Conservation (phyloP, 2,329 filamentous ascomycete species). For the Beauveria caledonica region DNA sequence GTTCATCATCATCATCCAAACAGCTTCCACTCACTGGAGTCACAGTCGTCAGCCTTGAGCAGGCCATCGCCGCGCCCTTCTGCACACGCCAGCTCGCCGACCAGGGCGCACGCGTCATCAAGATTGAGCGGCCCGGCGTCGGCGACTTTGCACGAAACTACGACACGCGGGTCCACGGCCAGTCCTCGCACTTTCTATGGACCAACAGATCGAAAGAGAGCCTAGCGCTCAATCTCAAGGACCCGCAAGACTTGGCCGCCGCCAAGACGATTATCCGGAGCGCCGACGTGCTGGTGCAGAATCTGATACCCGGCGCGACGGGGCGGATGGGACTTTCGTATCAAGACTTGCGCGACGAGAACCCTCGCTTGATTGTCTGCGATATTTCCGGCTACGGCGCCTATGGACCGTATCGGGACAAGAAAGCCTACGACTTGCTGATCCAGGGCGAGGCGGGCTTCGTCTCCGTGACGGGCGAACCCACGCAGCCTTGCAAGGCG, state of each 20-base stretch:
- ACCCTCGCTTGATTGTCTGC: constrained; percentile 42
- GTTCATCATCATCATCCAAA: not conserved
- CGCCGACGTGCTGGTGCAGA: constrained; percentile 45
- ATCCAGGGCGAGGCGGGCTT: constrained; percentile 47
- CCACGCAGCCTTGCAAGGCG: constrained; percentile 37
- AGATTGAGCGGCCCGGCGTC: constrained; percentile 41
- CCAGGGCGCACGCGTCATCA: constrained; percentile 45
- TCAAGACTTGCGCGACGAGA: constrained; percentile 30
- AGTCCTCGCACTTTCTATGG: constrained; percentile 49
- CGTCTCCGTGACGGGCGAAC: constrained; percentile 41
- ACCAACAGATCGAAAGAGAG: constrained; percentile 46
- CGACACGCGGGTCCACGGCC: constrained; percentile 39
- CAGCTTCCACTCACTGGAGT: not conserved
- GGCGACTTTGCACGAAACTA: constrained; percentile 47
- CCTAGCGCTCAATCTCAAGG: constrained; percentile 41
- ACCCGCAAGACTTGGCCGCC: constrained; percentile 30
- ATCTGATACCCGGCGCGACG: constrained; percentile 42
- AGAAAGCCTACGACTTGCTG: constrained; percentile 48
- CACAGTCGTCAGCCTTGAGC: not conserved
- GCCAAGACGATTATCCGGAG: constrained; percentile 34
- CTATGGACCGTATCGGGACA: constrained; percentile 42
- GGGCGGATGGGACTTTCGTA: constrained; percentile 40
- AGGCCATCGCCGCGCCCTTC: constrained; percentile 27
- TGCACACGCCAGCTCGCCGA: constrained; percentile 47
- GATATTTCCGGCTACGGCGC: constrained; percentile 46